A percentile compares a stretch with the other conserved stretches of the same genome.
Evolutionary conservation across 371 early-diverging fungal species (phyloP).

Genomic region (Rhizopus arrhizus): DNA sequence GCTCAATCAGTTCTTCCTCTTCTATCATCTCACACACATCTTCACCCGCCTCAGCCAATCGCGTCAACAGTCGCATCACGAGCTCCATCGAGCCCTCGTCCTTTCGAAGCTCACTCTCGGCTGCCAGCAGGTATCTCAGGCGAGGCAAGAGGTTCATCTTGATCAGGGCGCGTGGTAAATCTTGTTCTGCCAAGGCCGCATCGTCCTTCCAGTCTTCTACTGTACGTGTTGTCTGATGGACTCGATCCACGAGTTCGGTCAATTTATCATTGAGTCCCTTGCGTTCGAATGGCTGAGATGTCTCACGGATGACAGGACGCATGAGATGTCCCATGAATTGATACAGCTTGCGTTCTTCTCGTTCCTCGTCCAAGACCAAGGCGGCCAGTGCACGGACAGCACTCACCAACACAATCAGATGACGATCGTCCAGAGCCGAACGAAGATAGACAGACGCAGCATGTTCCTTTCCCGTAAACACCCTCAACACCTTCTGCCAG

Average conservation of each 20-base stretch:
- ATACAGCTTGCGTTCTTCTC: slow-evolving; percentile 13
- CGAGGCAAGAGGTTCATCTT: slow-evolving; percentile 62
- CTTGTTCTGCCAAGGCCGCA: slow-evolving; percentile 54
- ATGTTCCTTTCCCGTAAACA: slow-evolving; percentile 44
- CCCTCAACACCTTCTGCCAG: slow-evolving; percentile 38
- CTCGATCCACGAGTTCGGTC: slow-evolving; percentile 27
- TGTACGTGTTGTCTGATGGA: slow-evolving; percentile 28
- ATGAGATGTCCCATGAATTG: slow-evolving; percentile 34
- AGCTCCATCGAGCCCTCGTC: slow-evolving; percentile 46
- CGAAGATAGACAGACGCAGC: slow-evolving; percentile 56
- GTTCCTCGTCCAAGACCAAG: slow-evolving; percentile 29
- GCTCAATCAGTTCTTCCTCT: slow-evolving; percentile 50
- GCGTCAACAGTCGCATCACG: slow-evolving; percentile 49
- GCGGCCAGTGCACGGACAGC: slow-evolving; percentile 57
- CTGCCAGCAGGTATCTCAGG: slow-evolving; percentile 52
- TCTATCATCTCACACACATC: slow-evolving; percentile 51
- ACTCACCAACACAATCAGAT: slow-evolving; percentile 58
- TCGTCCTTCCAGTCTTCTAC: slow-evolving; percentile 33
- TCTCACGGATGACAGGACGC: slow-evolving; percentile 12
- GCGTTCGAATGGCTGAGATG: neutral
- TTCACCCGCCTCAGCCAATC: slow-evolving; percentile 48
- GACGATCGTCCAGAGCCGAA: slow-evolving; percentile 68
- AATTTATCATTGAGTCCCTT: slow-evolving; percentile 25
- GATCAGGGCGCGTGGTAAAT: slow-evolving; percentile 56
- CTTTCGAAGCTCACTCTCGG: slow-evolving; percentile 35